These are phyloP conservation scores for Scedosporium dehoogii DNA, from an alignment of 2,329 filamentous ascomycete genomes.

Conservation along the genomic window DNA sequence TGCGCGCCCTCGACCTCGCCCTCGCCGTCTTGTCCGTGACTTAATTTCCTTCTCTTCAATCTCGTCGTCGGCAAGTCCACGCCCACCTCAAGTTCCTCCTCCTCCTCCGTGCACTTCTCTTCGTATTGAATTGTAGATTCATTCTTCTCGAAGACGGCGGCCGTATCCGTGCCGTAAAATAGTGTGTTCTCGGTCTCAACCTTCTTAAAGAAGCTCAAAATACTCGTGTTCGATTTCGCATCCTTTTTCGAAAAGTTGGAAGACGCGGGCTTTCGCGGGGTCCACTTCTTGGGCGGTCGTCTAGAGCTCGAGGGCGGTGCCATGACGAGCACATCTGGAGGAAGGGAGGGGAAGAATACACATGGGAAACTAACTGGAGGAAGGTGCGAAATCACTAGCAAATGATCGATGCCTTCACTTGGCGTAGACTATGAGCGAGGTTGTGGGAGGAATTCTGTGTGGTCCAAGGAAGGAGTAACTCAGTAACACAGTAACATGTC, in stretches of 20 bases:
- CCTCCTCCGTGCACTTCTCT: constrained; percentile 8
- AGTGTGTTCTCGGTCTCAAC: constrained; percentile 28
- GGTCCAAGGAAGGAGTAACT: no score
- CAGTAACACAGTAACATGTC: no score
- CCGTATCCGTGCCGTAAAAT: constrained; percentile 10
- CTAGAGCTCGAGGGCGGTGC: not conserved
- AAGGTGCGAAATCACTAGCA: no score
- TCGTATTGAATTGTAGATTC: constrained; percentile 18
- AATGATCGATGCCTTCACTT: no score
- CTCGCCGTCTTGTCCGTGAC: constrained; percentile 13
- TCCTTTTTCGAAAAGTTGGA: constrained; percentile 21
- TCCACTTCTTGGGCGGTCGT: constrained; percentile 5
- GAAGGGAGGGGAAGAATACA: not conserved
- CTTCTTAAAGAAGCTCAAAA: constrained; percentile 68
- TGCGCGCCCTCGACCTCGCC: constrained; percentile 4
- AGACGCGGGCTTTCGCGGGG: constrained; percentile 8
- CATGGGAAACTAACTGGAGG: not conserved
- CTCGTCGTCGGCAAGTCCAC: constrained; percentile 9
- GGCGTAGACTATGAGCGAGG: no score
- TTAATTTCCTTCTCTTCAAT: constrained; percentile 33
- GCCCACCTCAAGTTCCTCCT: not conserved
- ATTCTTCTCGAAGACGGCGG: constrained; percentile 22
- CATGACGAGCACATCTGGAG: not conserved
- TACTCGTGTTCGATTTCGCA: constrained; percentile 49
- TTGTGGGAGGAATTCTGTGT: no score